Base-by-base conservation (phyloP, 345 rosid genomes). In the Turritis glabra region DNA sequence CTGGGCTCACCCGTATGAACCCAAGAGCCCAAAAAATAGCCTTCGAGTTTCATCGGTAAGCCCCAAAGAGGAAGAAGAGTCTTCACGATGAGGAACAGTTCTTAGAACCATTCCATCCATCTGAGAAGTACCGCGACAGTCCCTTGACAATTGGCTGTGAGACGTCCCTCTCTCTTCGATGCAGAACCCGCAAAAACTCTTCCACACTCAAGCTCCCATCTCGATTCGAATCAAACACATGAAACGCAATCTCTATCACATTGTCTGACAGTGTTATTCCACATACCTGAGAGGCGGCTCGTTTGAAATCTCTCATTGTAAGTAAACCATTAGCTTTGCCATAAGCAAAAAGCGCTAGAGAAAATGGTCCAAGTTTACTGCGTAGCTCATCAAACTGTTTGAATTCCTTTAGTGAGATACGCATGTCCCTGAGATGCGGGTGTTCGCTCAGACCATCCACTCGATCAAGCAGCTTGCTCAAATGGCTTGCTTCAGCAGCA, bases 281-380 rank as follows among this genome's bases (percentile, higher is more conserved):
- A 37, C 96, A 95, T 18, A 95, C 98, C 71, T 79, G 79, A 54
- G 87, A 82, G 41, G 97, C 97, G 38, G 97, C 98, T 82, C 99
- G 84, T 82, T 88, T 84, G 78, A 95, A 89, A 78, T 95, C 99
- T 18, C 79, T 79, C 81, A 65, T 84, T 14, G 89, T 84, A 80
- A 95, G 80, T 27, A 90, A 70, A 72, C 96, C 97, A 80, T 84
- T 90, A 38, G 88, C 85, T 87, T 90, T 74, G 37, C 99, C 98
- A 66, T 83, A 85, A 64, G 93, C 90, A 57, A 92, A 92, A 65
- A 92, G 90, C 7, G 99, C 99, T 70, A 95, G 78, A 75, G 96
- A 85, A 78, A 92, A 88, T 7, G 96, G 94, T 75, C 75, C 85
- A 76, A 95, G 80, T 78, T 83, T 84, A 73, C 80, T 88, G 19